These are phyloP conservation scores for Ustilago tritici DNA, from an alignment of 1,284 basidiomycete genomes.

Conservation along the genomic window DNA sequence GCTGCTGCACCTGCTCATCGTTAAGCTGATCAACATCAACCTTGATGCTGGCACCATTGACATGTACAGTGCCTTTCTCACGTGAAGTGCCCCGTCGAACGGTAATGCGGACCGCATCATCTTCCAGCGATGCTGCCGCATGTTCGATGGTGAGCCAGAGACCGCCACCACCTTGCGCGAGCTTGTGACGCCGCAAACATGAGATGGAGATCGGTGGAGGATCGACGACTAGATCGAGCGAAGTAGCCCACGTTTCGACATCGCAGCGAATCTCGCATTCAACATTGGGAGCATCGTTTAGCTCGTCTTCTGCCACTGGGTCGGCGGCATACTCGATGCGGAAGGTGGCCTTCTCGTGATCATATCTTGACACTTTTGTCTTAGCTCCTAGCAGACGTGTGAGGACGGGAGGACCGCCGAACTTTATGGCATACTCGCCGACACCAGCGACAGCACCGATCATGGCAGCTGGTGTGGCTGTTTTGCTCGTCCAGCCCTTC, in stretches of 20 bases:
- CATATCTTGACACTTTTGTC: constrained; percentile 81
- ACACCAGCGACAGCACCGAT: constrained; percentile 79
- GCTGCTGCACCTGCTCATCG: constrained; percentile 85
- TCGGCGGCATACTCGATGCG: constrained; percentile 84
- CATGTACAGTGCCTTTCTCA: constrained; percentile 83
- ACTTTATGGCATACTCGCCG: constrained; percentile 91
- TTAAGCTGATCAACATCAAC: constrained; percentile 93
- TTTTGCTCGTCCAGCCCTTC: constrained; percentile 96
- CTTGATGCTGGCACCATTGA: constrained; percentile 86
- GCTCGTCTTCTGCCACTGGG: constrained; percentile 21
- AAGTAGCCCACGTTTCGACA: constrained; percentile 87
- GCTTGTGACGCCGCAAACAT: constrained; percentile 85
- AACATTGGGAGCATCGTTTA: constrained; percentile 73
- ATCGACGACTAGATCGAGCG: constrained; percentile 90
- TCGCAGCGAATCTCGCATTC: constrained; percentile 97
- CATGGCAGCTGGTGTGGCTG: constrained; percentile 90
- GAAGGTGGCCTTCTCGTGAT: constrained; percentile 85
- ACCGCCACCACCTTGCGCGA: constrained; percentile 89
- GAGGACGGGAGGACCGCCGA: constrained; percentile 89
- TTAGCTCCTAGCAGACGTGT: constrained; percentile 85
- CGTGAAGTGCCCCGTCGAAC: constrained; percentile 77
- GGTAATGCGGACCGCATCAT: constrained; percentile 76
- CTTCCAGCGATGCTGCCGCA: constrained; percentile 80
- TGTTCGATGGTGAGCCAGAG: constrained; percentile 96
- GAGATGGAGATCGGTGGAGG: constrained; percentile 88